Base-by-base conservation (phyloP, 1,284 basidiomycete genomes). In the Flammula alnicola region DNA sequence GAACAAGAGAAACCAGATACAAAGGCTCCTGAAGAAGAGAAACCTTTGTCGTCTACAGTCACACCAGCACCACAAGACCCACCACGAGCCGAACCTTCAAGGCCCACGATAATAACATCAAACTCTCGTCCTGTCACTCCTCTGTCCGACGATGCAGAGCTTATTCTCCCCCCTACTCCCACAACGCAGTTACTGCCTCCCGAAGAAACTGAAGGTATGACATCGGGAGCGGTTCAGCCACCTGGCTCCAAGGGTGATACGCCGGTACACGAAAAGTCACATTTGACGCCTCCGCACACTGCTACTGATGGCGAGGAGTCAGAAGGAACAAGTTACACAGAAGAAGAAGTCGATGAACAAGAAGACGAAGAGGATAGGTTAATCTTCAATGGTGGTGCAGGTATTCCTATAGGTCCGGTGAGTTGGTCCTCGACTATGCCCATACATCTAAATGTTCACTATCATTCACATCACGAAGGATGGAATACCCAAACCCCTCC, bases 401-500 rank as follows among this genome's bases (percentile, higher is more conserved):
- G 78, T 44, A 79, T 79, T 44, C 77, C 77, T 35, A 73, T 78
- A 49, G 78, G 78, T n/a, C 76, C 77, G 33, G 78, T 79, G 57
- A 57, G 74, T 65, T 20, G 22, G 6, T 38, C 36, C 22, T 25
- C 47, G 42, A 23, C 19, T 32, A 44, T 37, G 12, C 38, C 22
- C 43, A 44, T 40, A 16, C 29, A 30, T 43, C 22, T 9, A 30
- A 8, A 32, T 12, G 9, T 16, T 32, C 3, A 32, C 30, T 47
- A n/a, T 17, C 12, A 25, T 38, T 31, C n/a, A 23, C 26, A 41
- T 32, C 44, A 33, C 40, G 31, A 35, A 93, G 88, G 88, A 97
- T 62, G 95, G 95, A 16, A 70, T 85, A 26, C 92, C 93, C 3
- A 80, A 81, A 42, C 95, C 95, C 8, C 73, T 98, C 14, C 69